These are phyloP conservation scores for Saccharomycopsis hybrid DNA, from an alignment of 1,139 yeast species.

Conservation along the genomic window DNA sequence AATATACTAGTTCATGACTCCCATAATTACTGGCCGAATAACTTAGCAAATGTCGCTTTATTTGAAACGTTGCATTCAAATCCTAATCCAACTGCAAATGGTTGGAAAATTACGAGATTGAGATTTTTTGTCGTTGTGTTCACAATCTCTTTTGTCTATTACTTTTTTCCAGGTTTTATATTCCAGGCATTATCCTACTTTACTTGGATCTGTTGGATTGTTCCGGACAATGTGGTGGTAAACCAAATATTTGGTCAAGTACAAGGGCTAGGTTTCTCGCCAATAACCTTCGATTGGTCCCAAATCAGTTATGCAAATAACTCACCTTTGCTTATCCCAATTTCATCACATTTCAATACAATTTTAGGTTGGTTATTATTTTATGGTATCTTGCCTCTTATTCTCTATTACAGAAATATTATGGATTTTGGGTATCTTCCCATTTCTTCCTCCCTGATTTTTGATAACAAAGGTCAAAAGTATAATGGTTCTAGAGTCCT, in stretches of 20 bases:
- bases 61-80: constrained; percentile 56
- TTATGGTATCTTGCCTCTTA: constrained; percentile 39
- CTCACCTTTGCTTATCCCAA: constrained; percentile 65
- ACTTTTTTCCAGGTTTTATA: constrained; percentile 54
- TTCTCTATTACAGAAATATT: constrained; percentile 44
- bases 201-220: constrained; percentile 49
- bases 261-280: constrained; percentile 60
- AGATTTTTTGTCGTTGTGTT: constrained; percentile 39
- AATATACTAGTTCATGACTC: constrained; percentile 56
- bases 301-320: constrained; percentile 40
- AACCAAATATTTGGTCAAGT: constrained; percentile 56
- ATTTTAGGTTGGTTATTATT: constrained; percentile 39
- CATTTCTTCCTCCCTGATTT: constrained; percentile 36
- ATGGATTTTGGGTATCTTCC: constrained; percentile 50
- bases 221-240: constrained; percentile 38
- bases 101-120: constrained; percentile 48
- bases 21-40: constrained; percentile 61
- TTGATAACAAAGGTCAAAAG: constrained; percentile 37
- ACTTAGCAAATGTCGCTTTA: constrained; percentile 37
- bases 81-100: constrained; percentile 50
- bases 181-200: constrained; percentile 46
- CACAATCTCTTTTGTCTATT: constrained; percentile 40
- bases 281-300: constrained; percentile 54
- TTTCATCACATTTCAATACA: constrained; percentile 47
- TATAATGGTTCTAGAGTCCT: constrained; percentile 44